Base-by-base conservation (phyloP, 2,329 filamentous ascomycete genomes). In the Cordyceps cateniannulata region DNA sequence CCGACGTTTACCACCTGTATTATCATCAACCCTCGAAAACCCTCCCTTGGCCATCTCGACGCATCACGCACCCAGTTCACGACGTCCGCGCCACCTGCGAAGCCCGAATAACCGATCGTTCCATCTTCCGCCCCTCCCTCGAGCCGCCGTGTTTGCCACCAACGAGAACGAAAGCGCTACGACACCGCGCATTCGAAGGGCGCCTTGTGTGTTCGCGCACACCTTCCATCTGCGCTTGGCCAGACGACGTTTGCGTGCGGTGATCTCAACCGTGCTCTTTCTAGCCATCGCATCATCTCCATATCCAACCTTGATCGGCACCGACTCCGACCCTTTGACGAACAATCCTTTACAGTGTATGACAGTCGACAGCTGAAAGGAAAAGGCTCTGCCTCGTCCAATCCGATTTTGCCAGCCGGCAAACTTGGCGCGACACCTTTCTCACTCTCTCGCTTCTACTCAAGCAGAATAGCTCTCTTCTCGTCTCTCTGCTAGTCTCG, bases 331-430 rank as follows among this genome's bases (percentile, higher is more conserved):
- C 24, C 40, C 29, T 47, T 53, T 54, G 40, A 60, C 58, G 49
- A 42, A 60, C 10, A 38, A 52, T 40, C 38, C 24, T 27, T 20
- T 25, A 49, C 50, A 40, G 25, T 64, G 63, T 52, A 64, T 64
- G 63, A 62, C 59, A 56, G 18, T 54, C 57, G 53, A 57, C 35
- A 57, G 20, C 56, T 62, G 59, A 64, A 63, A 40, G 50, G 52
- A 35, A 35, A 35, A 44, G 51, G 59, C 53, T 52, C 38, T 53
- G 63, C 60, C 63, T 63, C 18, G 40, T 51, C 59, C 59, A 42
- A 53, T 44, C 59, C 50, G 50, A 40, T 59, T 51, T 59, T 60
- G 58, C 49, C 42, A 44, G 53, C 63, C 56, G 62, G 59, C 62
- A 52, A 51, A 60, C 51, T 51, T 32, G 61, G 63, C 59, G 61